Conservation (phyloP, 306 rosid genomes). For the Citrullus colocynthis region DNA sequence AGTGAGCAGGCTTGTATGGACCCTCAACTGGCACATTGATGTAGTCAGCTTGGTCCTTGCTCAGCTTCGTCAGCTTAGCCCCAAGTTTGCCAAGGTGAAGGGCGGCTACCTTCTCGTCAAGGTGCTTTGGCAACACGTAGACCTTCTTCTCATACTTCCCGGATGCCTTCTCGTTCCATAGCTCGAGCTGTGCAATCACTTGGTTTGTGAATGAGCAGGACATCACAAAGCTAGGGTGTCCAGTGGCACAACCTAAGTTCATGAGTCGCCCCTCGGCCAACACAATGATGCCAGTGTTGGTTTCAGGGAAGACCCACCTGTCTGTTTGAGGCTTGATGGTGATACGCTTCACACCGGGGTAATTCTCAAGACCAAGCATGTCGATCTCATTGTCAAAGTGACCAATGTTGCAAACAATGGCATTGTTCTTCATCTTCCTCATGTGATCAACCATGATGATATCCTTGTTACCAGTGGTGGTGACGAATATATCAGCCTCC, state of each 20-base stretch:
- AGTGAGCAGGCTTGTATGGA: conserved; percentile 86
- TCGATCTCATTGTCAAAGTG: conserved; percentile 98
- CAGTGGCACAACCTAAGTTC: conserved; percentile 99
- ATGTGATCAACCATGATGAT: conserved; percentile 70
- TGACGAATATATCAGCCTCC: conserved; percentile 74
- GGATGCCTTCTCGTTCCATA: conserved; percentile 64
- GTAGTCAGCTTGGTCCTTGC: conserved; percentile 83
- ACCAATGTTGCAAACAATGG: conserved; percentile 94
- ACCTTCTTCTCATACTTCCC: conserved; percentile 97
- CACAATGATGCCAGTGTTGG: conserved; percentile 50
- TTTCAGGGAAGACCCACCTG: conserved; percentile 93
- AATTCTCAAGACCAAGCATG: conserved; percentile 62
- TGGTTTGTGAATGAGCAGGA: conserved; percentile 98
- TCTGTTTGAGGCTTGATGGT: conserved; percentile 96
- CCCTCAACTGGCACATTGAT: conserved; percentile 85
- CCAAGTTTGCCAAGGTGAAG: conserved; percentile 95
- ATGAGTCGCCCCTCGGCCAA: conserved; percentile 95
- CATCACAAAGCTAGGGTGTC: conserved; percentile 99
- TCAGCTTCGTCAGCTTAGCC: conserved; percentile 74
- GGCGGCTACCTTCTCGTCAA: conserved; percentile 94
- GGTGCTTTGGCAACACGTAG: conserved; percentile 85
- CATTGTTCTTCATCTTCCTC: conserved; percentile 98
- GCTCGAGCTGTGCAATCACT: conserved; percentile 91
- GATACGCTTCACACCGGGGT: conserved; percentile 81
- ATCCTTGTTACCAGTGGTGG: conserved; percentile 99